Evolutionary conservation across 208 protist species (phyloP).

Genomic region (Trypanosoma platydactyli): DNA sequence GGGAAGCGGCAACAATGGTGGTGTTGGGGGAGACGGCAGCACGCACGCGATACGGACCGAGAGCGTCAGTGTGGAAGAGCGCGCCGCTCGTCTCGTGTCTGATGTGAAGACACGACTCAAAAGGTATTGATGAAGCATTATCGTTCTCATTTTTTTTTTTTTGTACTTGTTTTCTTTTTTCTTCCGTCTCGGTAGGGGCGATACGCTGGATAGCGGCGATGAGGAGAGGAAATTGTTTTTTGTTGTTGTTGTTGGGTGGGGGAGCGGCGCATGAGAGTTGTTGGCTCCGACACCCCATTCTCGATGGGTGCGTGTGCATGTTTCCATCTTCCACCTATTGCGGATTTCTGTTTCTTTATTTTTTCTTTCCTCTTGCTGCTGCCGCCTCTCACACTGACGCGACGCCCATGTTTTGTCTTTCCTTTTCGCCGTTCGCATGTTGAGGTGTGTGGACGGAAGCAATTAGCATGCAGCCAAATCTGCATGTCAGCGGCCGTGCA

Average conservation of each 20-base stretch:
- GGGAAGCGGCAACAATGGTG: not conserved
- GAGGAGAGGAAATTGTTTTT: too few species aligned
- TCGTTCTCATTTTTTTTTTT: slow-evolving; percentile 15
- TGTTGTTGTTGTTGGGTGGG: too few species aligned
- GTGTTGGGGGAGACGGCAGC: not conserved
- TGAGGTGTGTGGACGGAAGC: not conserved
- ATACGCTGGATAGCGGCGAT: too few species aligned
- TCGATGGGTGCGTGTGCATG: too few species aligned
- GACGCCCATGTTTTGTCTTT: not conserved
- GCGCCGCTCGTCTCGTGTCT: not conserved
- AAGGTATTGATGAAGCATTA: not conserved
- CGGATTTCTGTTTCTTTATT: slow-evolving; percentile 18
- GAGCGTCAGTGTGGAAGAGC: not conserved
- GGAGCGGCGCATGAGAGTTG: too few species aligned
- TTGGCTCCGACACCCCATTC: too few species aligned
- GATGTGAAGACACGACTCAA: not conserved
- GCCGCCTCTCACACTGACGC: not conserved
- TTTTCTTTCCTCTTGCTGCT: slow-evolving; percentile 12
- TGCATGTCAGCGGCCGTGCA: slow-evolving; percentile 40
- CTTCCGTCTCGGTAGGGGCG: too few species aligned
- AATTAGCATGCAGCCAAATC: slow-evolving; percentile 5
- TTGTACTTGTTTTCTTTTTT: slow-evolving; percentile 1
- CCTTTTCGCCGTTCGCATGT: slow-evolving; percentile 7
- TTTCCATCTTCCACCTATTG: too few species aligned
- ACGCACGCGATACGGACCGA: not conserved